Evolutionary conservation across 352 stramenopile genomes (phyloP).

Genomic region (Pythium graminicola): DNA sequence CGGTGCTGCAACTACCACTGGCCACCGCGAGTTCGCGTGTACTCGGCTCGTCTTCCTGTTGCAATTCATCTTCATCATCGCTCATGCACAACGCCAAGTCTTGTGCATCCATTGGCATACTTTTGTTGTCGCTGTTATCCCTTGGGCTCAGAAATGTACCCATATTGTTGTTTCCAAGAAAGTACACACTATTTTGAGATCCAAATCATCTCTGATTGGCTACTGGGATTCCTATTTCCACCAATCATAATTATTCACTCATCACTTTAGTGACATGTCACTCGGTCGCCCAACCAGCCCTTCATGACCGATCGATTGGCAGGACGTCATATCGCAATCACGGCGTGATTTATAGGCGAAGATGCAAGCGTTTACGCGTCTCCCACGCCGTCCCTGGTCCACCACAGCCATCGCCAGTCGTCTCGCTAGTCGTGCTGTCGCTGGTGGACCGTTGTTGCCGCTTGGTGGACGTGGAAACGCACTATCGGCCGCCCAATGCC

Average conservation of each 20-base stretch:
- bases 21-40: constrained; percentile 3
- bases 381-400: constrained; percentile 10
- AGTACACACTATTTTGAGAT: constrained; percentile 14
- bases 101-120: too few species aligned
- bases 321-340: constrained; percentile 4
- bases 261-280: constrained; percentile 10
- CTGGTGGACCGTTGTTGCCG: background rate
- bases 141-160: background rate
- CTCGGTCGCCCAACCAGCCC: background rate
- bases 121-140: too few species aligned
- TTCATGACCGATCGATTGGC: constrained; percentile 2
- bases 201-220: constrained; percentile 3
- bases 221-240: background rate
- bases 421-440: background rate
- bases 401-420: background rate
- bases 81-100: constrained; percentile 40
- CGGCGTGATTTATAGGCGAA: background rate
- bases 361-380: constrained; percentile 13
- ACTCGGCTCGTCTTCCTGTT: constrained; percentile 6
- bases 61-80: constrained; percentile 29
- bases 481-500: constrained; percentile 7
- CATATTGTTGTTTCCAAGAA: background rate
- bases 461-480: background rate
- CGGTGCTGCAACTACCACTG: background rate
- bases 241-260: constrained; percentile 6